phyloP scores from a whole-genome alignment of 345 rosid genomes.

The Heritiera littoralis region DNA sequence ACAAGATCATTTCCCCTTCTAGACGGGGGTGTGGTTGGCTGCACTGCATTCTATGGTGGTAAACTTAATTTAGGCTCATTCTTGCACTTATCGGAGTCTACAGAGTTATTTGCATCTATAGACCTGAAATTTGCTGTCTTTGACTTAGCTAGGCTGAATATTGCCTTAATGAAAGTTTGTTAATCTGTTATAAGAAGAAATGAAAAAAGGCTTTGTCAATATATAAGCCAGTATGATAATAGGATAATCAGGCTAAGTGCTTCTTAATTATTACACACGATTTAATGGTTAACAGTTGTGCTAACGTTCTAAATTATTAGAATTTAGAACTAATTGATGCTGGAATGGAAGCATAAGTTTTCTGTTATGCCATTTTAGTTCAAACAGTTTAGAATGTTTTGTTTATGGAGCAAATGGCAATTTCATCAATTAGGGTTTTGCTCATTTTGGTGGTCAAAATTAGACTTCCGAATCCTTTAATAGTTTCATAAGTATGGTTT shows the following conservation, averaged over 20 bases:
- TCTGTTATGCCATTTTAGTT: background rate
- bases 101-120: background rate
- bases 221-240: background rate
- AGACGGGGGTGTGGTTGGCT: background rate
- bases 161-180: background rate
- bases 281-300: background rate
- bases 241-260: background rate
- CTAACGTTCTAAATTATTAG: background rate
- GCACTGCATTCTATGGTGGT: background rate
- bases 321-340: background rate
- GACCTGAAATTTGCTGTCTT: background rate
- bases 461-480: background rate
- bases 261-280: background rate
- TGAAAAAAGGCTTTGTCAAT: background rate
- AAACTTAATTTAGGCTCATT: conserved; percentile 4
- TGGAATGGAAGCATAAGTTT: background rate
- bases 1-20: background rate
- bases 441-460: conserved; percentile 6
- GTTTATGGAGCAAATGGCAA: background rate
- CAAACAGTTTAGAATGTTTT: background rate
- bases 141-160: conserved; percentile 1
- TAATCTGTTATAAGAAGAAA: background rate
- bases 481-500: background rate
- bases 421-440: background rate
- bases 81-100: background rate